Evolutionary conservation across 2,329 filamentous ascomycete species (phyloP), one percentile per base, ranked within the genome.

Genomic region (Phaeoacremonium minimum): DNA sequence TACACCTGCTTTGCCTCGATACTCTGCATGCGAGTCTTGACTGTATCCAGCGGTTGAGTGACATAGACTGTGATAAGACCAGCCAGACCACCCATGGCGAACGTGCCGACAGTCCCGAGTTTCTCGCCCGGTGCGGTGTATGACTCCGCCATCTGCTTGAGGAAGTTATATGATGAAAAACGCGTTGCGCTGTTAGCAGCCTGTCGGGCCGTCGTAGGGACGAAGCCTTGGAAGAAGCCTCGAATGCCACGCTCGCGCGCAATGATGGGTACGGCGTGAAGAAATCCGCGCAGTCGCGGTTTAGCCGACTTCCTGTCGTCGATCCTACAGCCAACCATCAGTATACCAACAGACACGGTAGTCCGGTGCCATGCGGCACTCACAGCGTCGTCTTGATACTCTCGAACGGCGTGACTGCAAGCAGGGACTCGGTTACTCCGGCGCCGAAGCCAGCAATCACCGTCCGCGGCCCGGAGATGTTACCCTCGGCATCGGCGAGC

Each of bases 21-120:
- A 48, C 88, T 95, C 75, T 98, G 93, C 93, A 98, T 98, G 44
- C 88, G 66, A 47, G 93, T 98, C 77, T 98, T 98, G 58, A 98
- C 77, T 0, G 91, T 97, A 61, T 98, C 93, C 30, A 98, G 68
- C 15, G 78, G 79, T 57, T 83, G 78, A 36, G 79, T 83, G 18
- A 78, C 80, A 42, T 79, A 90, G 37, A 98, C 93, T 2, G 93
- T 98, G 44, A 97, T 89, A 5, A 94, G 66, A 3, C 93, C 93
- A 0, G 93, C 91, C 16, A 93, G 64, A 15, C 86, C 91, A 36
- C 93, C 93, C 50, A 96, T 87, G 3, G 79, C 88, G 57, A 98
- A 98, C 0, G 93, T 98, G 45, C 85, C 86, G 1, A 87, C 62
- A 4, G 85, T 80, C 13, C 91, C 90, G 6, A 98, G 76, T 69